Base-by-base conservation (phyloP, 768 basidiomycete genomes). In the Leccinellum luteum region DNA sequence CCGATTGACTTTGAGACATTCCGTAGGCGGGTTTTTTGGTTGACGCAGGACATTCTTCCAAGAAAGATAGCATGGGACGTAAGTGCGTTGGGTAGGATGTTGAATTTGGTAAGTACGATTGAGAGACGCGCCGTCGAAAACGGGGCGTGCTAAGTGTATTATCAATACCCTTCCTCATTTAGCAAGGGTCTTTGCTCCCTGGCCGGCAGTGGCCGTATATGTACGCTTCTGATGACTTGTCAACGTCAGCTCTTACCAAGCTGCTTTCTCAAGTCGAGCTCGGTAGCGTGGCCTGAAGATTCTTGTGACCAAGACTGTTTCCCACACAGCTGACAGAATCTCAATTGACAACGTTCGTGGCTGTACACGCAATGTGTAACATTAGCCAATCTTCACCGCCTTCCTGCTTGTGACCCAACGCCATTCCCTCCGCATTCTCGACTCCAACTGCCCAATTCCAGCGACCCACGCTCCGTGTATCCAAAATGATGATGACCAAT, bases 1-100 rank as follows among this genome's bases (percentile, higher is more conserved):
- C 74, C 69, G 0, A 47, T 66, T 12, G 70, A 67, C 56, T 64
- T 64, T 52, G 53, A 51, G 6, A 69, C 66, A 52, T 13, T 75
- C 1, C 64, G n/a, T 73, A 31, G 58, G 67, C 14, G 64, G 61
- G 48, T 55, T 12, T 21, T 76, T n/a, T 64, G 69, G 60, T 0
- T 58, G 62, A 25, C 55, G 38, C 25, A 58, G 73, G 4, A 52
- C 58, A 5, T 62, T 60, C 13, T 64, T 19, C 48, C 30, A 38
- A 59, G 15, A 2, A 54, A 17, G 48, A 59, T 61, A 31, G 60
- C 38, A 19, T 69, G 61, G 68, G 56, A 25, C n/a, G n/a, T n/a
- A n/a, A n/a, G n/a, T n/a, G n/a, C n/a, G n/a, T n/a, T n/a, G n/a
- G n/a, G n/a, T n/a, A n/a, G n/a, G n/a, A n/a, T n/a, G n/a, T n/a